Conservation (phyloP, 2,329 filamentous ascomycete species). For the Endoconidiophora laricicola region DNA sequence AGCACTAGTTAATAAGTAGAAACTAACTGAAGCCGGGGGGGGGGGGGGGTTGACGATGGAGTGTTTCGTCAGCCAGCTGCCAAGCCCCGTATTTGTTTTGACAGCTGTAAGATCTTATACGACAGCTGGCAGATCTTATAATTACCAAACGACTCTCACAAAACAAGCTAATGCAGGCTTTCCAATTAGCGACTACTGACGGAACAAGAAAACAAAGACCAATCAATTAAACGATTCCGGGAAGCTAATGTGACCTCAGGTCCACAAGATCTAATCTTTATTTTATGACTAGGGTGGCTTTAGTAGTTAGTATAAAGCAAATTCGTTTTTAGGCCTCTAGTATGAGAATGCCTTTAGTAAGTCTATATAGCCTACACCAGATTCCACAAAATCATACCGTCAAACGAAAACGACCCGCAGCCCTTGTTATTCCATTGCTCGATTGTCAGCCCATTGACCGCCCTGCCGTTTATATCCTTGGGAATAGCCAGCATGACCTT, state of each 20-base stretch:
- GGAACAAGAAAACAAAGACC: not conserved
- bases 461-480: constrained; percentile 28
- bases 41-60: not conserved
- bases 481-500: constrained; percentile 49
- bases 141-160: not conserved
- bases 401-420: constrained; percentile 17
- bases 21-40: not conserved
- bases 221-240: too few relatives aligned
- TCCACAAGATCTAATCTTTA: too few relatives aligned
- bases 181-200: too few relatives aligned
- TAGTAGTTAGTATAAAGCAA: too few relatives aligned
- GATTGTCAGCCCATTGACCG: constrained; percentile 32
- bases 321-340: too few relatives aligned
- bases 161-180: not conserved
- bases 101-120: too few relatives aligned
- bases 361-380: constrained; percentile 22
- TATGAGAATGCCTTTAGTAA: too few relatives aligned
- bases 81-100: not conserved
- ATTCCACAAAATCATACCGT: constrained; percentile 31
- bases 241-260: too few relatives aligned
- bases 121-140: too few relatives aligned
- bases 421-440: constrained; percentile 25
- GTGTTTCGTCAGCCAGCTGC: not conserved
- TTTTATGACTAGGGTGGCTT: too few relatives aligned
- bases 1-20: not conserved